These are phyloP conservation scores for Colletotrichum higginsianum DNA, from an alignment of 2,329 filamentous ascomycete genomes.

Conservation along the genomic window DNA sequence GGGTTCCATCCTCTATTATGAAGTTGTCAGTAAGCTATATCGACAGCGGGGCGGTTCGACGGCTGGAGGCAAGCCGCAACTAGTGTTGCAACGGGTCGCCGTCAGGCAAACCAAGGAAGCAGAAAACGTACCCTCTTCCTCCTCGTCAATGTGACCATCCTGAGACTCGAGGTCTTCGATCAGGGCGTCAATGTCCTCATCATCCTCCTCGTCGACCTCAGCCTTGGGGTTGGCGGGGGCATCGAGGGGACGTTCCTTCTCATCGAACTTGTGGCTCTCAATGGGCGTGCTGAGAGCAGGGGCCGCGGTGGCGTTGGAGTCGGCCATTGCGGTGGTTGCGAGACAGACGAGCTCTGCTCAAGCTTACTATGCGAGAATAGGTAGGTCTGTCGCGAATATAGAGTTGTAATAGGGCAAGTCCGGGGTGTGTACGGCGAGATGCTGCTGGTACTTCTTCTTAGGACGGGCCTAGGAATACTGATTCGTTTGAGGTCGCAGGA, in stretches of 20 bases:
- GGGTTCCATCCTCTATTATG: conserved; percentile 51
- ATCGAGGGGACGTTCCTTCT: conserved; percentile 66
- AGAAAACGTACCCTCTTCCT: conserved; percentile 65
- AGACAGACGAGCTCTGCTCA: conserved; percentile 43
- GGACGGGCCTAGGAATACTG: conserved; percentile 43
- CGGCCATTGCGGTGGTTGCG: conserved; percentile 63
- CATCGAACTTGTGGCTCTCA: conserved; percentile 75
- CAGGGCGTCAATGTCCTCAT: conserved; percentile 87
- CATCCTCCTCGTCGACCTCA: conserved; percentile 78
- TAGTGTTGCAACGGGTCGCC: background rate
- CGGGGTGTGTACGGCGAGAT: conserved; percentile 28
- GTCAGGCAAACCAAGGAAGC: background rate
- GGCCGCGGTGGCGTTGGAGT: conserved; percentile 65
- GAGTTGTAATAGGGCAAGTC: conserved; percentile 21
- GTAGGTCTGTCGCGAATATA: conserved; percentile 33
- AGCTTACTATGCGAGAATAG: conserved; percentile 38
- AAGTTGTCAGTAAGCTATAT: conserved; percentile 19
- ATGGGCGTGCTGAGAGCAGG: conserved; percentile 76
- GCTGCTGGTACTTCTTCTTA: conserved; percentile 37
- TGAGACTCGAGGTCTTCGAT: conserved; percentile 90
- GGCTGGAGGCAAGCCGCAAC: background rate
- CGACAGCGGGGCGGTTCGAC: too few species aligned
- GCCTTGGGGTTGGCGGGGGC: conserved; percentile 58
- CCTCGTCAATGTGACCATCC: conserved; percentile 78
- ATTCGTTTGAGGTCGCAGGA: conserved; percentile 32